Conservation (phyloP, 164 flowering plant genomes). For the Vitis rotundifolia region DNA sequence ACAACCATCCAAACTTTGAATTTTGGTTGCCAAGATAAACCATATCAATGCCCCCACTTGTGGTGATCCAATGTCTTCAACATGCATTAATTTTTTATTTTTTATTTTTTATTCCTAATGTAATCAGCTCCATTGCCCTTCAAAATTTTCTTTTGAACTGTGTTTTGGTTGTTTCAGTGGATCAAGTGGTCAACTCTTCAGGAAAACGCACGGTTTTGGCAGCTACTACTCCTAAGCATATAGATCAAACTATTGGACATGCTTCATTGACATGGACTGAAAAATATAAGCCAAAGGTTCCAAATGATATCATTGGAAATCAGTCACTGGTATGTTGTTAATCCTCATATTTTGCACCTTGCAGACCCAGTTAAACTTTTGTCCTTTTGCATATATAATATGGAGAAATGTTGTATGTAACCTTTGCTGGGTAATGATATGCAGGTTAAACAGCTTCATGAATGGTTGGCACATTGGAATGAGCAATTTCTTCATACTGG, state of each 20-base stretch:
- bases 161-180: slow-evolving; percentile 23
- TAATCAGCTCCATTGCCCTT: not conserved
- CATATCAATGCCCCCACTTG: too few species aligned
- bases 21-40: too few species aligned
- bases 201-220: slow-evolving; percentile 26
- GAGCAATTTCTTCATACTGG: slow-evolving; percentile 57
- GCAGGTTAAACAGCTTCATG: slow-evolving; percentile 90
- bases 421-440: not conserved
- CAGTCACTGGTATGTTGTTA: slow-evolving; percentile 63
- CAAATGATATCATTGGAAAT: slow-evolving; percentile 88
- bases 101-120: not conserved
- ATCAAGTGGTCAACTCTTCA: slow-evolving; percentile 19
- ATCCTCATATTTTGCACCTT: not conserved
- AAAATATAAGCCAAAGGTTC: slow-evolving; percentile 81
- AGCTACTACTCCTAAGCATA: slow-evolving; percentile 41
- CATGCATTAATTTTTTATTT: not conserved
- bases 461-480: slow-evolving; percentile 85
- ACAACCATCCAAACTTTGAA: too few species aligned
- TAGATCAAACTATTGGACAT: slow-evolving; percentile 21
- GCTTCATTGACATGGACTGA: slow-evolving; percentile 79
- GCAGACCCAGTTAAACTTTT: not conserved
- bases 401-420: not conserved
- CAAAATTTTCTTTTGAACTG: not conserved
- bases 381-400: not conserved
- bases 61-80: not conserved